Evolutionary conservation across 208 protist species (phyloP), one percentile per base, ranked within the genome.

Genomic region (Trypanosoma avium): DNA sequence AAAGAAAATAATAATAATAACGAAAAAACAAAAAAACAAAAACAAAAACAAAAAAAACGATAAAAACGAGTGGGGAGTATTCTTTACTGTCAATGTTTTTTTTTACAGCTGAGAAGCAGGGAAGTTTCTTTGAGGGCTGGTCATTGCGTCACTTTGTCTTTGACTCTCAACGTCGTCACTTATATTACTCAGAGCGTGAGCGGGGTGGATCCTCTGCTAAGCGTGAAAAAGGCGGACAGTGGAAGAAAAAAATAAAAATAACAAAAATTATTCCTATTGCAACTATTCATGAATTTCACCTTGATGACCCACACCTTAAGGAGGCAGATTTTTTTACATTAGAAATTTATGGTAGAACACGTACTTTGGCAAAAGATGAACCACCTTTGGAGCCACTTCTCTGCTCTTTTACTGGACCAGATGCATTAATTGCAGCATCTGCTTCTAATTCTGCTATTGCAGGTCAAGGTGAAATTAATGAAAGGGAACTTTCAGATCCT

Each of bases 191-290:
- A 1, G 61, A 65, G 60, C 47, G 30, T 38, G 32, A 55, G 19
- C 27, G 29, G 30, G 9, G n/a, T 29, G 17, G 5, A 13, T 3
- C 15, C 66, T 53, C 12, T 70, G 61, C 2, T 33, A 22, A 24
- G 50, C 19, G 47, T 55, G 8, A 57, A 58, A 35, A 40, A 40
- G 19, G 48, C 19, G 3, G 61, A 67, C 27, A 73, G 54, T 90
- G 84, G 81, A 77, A 77, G 50, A 82, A 82, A 54, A 90, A 90
- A 63, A 77, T 90, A 21, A 90, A 90, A 67, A 73, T 90, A 43
- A 74, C 84, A 52, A 68, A 64, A 48, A 75, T 90, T 3, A 52
- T 75, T 19, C 19, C 67, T 7, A 67, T 82, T 0, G 79, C 68
- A 24, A 77, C 75, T 43, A 73, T 79, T 47, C 81, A 90, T 58